Base-by-base conservation (phyloP, 2,329 filamentous ascomycete species). In the Grosmannia serpens region DNA sequence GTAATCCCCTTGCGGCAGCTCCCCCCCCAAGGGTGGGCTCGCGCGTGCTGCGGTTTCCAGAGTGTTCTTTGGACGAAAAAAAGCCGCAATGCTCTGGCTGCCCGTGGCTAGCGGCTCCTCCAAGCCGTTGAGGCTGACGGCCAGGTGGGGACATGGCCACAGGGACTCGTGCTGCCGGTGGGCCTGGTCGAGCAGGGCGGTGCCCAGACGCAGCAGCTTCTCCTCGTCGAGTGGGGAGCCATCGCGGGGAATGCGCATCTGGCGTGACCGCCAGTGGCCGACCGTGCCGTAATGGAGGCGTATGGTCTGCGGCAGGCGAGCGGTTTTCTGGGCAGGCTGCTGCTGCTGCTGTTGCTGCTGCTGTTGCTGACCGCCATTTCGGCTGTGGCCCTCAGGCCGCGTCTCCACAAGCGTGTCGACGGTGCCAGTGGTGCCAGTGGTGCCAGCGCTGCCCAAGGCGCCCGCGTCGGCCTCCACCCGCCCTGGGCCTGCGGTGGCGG, bases 111-210 rank as follows among this genome's bases (percentile, higher is more conserved):
- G 88, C 2, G 89, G 88, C 63, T 96, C 91, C 70, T 97, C 91
- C 63, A 97, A 96, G 0, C 90, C 91, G n/a, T 84, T 86, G 27
- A 97, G 89, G 63, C 87, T 91, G 52, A 97, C 74, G 59, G 89
- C 94, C 10, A 99, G 76, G 67, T 96, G 94, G n/a, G 84, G 78
- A 68, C 94, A 97, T 8, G 94, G 94, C 90, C 91, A 97, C 20
- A 88, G 85, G 56, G 80, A 77, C 1, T 89, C 90, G 64, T 38
- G 90, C 1, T 38, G 90, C 1, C 81, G 79, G 13, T 89, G 78
- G 41, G 95, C 84, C 65, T 96, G 91, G 27, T 80, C 80, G 4
- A 97, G 77, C 22, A 97, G 75, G 26, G 80, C 85, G 68, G 85
- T 90, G 11, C 89, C 87, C 44, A 95, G 77, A 22, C 86, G 84